Base-by-base conservation (phyloP, 2,329 filamentous ascomycete genomes). In the Clarireedia paspali region DNA sequence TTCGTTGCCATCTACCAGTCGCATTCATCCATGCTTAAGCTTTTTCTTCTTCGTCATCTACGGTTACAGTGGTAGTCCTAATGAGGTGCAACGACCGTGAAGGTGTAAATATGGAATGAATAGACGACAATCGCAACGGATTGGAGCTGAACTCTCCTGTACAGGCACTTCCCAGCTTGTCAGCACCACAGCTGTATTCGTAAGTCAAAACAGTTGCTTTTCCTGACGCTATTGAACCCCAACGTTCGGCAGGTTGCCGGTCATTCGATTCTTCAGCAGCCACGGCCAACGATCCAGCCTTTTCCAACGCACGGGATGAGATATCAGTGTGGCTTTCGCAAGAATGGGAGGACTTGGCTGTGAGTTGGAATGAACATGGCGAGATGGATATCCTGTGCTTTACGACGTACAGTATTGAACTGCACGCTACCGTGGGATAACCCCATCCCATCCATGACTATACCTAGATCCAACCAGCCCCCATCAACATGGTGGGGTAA, bases 401-500 rank as follows among this genome's bases (percentile, higher is more conserved):
- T 20, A 42, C 39, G 39, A 20, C 6, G 15, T 42, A n/a, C 39
- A 3, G 15, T 17, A 17, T 14, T 42, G 6, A 42, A 5, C 20
- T 42, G 30, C 12, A 12, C 30, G n/a, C 39, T n/a, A 42, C 20
- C 39, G 39, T 42, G 30, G 39, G 39, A 42, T 42, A 20, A 42
- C 39, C 17, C 17, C 5, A 40, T 40, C 17, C 15, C 9, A 53
- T 39, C 45, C 45, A 23, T 9, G 44, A 34, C 15, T 38, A 17
- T 34, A 39, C 23, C n/a, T 9, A 38, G 45, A 17, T 17, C 10
- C 6, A 20, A 14, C 50, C 44, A 46, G 50, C 27, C 17, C 17
- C 42, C 42, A 46, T 47, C 23, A 47, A 15, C n/a, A 36, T 24
- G 52, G 52, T 54, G 45, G 45, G 52, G 52, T 44, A 42, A 36